phyloP scores from a whole-genome alignment of 140 eudicot genomes.

The Oenanthe javanica region DNA sequence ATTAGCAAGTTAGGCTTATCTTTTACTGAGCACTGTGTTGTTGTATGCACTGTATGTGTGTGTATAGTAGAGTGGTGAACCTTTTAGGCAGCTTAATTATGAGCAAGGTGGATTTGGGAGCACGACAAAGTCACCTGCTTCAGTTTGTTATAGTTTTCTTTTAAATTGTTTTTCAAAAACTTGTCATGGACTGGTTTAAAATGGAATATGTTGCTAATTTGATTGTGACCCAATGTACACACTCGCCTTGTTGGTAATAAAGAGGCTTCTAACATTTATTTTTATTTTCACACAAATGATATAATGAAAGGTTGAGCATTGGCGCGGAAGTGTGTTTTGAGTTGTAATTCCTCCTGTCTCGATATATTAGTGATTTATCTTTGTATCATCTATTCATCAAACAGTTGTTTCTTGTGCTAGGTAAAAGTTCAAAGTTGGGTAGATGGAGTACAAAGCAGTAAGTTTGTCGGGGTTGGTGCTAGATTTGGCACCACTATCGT shows the following conservation, averaged over 20 bases:
- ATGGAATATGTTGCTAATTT: neutral
- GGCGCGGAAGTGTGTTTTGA: neutral
- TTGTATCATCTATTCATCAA: constrained; percentile 2
- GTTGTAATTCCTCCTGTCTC: neutral
- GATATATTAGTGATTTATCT: neutral
- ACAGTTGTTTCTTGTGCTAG: constrained; percentile 28
- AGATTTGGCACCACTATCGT: constrained; percentile 77
- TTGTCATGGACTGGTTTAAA: neutral
- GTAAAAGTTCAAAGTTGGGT: constrained; percentile 94
- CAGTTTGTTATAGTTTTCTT: neutral
- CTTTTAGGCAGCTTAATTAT: neutral
- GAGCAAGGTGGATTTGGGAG: neutral
- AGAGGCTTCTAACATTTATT: neutral
- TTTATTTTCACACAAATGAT: neutral
- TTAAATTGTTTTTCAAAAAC: too few species aligned
- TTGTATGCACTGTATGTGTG: neutral
- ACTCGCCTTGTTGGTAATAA: neutral
- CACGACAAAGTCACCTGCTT: neutral
- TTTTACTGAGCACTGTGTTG: too few species aligned
- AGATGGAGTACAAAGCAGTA: constrained; percentile 51
- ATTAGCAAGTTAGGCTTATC: neutral
- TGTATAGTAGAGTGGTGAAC: neutral
- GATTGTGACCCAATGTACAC: neutral
- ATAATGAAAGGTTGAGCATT: neutral
- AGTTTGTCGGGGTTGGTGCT: constrained; percentile 90